Conservation (phyloP, 225 moss, liverwort and hornwort genomes). For the Marchantia polymorpha region DNA sequence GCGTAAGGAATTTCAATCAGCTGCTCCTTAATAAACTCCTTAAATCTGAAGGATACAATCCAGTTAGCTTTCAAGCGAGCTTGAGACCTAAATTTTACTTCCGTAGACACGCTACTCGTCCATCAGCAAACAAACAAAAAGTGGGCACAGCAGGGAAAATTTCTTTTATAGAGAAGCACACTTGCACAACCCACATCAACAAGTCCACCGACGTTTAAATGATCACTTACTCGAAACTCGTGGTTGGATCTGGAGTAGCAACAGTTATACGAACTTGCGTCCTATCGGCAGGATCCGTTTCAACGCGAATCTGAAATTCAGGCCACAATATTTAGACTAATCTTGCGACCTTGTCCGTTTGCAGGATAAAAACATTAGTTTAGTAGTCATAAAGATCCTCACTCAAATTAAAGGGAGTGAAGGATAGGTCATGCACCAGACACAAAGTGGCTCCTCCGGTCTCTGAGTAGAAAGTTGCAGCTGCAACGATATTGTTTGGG, state of each 20-base stretch:
- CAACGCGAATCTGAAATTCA: constrained; percentile 76
- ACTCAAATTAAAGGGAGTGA: no score
- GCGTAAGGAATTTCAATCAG: constrained; percentile 57
- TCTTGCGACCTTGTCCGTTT: no score
- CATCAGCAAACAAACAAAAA: not conserved
- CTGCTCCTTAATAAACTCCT: constrained; percentile 91
- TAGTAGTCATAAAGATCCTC: no score
- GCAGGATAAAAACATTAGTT: no score
- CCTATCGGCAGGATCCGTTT: constrained; percentile 94
- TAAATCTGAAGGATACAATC: constrained; percentile 79
- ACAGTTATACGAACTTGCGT: constrained; percentile 93
- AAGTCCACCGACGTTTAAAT: no score
- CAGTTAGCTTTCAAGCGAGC: no score
- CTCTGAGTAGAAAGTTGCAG: constrained; percentile 82
- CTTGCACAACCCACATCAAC: not conserved
- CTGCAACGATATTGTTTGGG: constrained; percentile 87
- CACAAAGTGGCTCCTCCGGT: constrained; percentile 66
- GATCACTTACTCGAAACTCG: constrained; percentile 73
- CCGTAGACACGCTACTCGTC: no score
- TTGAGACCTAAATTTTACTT: no score
- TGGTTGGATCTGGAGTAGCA: constrained; percentile 75
- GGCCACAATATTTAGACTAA: no score
- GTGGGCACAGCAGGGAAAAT: not conserved
- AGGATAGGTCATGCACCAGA: constrained; percentile 49
- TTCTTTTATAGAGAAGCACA: no score